Base-by-base conservation (phyloP, 75 land plant genomes). In the Sequoia sempervirens region DNA sequence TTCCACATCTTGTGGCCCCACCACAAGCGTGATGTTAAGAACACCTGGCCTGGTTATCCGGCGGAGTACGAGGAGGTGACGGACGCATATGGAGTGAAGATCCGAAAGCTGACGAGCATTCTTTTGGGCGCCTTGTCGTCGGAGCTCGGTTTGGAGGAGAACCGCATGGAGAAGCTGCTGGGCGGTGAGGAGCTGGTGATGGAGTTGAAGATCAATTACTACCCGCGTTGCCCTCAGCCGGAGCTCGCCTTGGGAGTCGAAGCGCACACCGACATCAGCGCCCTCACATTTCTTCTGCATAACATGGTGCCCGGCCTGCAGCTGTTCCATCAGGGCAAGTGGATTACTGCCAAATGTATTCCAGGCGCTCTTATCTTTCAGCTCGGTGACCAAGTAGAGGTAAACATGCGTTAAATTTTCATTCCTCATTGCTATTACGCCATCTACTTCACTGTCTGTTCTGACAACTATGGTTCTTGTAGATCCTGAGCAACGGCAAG, bases 181-280 rank as follows among this genome's bases (percentile, higher is more conserved):
- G 96, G 98, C 36, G 98, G 96, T 5, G 90, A 88, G 28, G 95
- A 94, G 76, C 90, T 92, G 45, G 84, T 88, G 30, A 87, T 93
- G 23, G 91, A 90, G 76, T 40, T 91, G 85, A 91, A 91, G 84
- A 93, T 94, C 84, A 96, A 96, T 89, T 94, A 96, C 87, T 96
- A 96, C 86, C 98, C 98, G 17, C 89, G 87, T 70, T 96, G 98
- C 86, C 96, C 98, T 34, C 96, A 94, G 69, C 98, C 98, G 13
- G 93, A 95, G 80, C 92, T 94, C 36, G 93, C 97, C 12, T 86
- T 94, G 0, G 97, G 97, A 52, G 91, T 95, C 23, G 92, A 91
- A 43, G 91, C 92, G 66, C 95, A 94, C 90, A 91, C 95, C 41
- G 95, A 94, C 83, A 79, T 91, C 13, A 87, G 90, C 82, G 91